These are phyloP conservation scores for Taxawa tesnikishii DNA, from an alignment of 2,329 filamentous ascomycete species.

Conservation along the genomic window DNA sequence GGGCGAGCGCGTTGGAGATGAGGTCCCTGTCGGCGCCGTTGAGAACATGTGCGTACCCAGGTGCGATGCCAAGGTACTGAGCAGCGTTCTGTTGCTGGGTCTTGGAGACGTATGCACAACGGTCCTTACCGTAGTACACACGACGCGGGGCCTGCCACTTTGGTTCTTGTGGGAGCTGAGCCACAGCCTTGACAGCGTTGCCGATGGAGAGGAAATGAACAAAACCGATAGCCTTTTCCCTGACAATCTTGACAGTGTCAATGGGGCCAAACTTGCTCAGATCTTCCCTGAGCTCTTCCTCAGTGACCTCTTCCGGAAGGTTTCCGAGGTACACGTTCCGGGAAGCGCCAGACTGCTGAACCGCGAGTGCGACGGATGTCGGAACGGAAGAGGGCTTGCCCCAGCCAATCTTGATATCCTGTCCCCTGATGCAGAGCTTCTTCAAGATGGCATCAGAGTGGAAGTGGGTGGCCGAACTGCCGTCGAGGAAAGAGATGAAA, in stretches of 20 bases:
- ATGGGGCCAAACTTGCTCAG: constrained; percentile 93
- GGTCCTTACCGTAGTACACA: constrained; percentile 97
- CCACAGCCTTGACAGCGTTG: constrained; percentile 96
- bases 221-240: constrained; percentile 96
- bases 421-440: constrained; percentile 95
- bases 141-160: constrained; percentile 95
- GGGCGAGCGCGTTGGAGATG: constrained; percentile 89
- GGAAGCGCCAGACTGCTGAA: constrained; percentile 93
- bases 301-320: constrained; percentile 74
- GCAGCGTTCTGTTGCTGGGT: constrained; percentile 98
- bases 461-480: constrained; percentile 95
- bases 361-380: constrained; percentile 90
- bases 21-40: constrained; percentile 93
- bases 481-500: constrained; percentile 97
- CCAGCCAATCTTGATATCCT: constrained; percentile 99
- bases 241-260: constrained; percentile 93
- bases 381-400: constrained; percentile 97
- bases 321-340: constrained; percentile 96
- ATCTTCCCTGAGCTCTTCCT: constrained; percentile 89
- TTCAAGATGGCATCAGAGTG: constrained; percentile 99
- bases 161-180: constrained; percentile 86
- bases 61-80: constrained; percentile 93
- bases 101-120: constrained; percentile 97
- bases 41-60: constrained; percentile 89
- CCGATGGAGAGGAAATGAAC: constrained; percentile 95